A percentile compares a stretch with the other conserved stretches of the same genome.
Evolutionary conservation across 495 filamentous ascomycete species (phyloP).

Genomic region (Hamigera avellanea): DNA sequence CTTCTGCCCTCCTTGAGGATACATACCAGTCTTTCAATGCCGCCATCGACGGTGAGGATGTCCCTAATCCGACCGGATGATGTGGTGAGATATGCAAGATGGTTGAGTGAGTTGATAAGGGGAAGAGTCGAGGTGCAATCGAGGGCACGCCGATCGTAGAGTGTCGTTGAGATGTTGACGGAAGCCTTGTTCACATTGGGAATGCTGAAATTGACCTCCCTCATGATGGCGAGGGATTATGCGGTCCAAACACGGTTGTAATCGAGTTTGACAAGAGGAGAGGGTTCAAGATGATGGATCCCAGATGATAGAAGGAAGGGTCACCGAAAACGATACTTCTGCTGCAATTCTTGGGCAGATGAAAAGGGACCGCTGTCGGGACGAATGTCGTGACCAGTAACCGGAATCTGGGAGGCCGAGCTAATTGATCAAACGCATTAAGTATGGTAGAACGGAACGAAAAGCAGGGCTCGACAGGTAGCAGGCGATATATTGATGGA

Average conservation of each 20-base stretch:
- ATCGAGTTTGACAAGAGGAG: too few relatives aligned
- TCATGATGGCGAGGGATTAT: slow-evolving; percentile 61
- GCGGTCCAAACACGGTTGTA: too few relatives aligned
- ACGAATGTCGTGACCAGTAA: too few relatives aligned
- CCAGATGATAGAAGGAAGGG: slow-evolving; percentile 2
- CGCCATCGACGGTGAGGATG: slow-evolving; percentile 96
- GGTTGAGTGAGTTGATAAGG: slow-evolving; percentile 95
- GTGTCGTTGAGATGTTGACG: slow-evolving; percentile 94
- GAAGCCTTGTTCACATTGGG: slow-evolving; percentile 99
- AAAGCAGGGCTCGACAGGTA: too few relatives aligned
- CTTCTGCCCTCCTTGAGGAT: slow-evolving; percentile 94
- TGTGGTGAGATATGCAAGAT: slow-evolving; percentile 94
- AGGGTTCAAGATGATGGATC: too few relatives aligned
- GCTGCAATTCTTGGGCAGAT: too few relatives aligned
- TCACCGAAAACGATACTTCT: slow-evolving; percentile 1
- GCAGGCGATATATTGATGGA: too few relatives aligned
- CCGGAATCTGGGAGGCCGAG: too few relatives aligned
- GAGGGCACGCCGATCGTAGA: slow-evolving; percentile 93
- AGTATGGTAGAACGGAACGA: too few relatives aligned
- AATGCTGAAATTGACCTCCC: slow-evolving; percentile 99
- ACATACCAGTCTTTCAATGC: slow-evolving; percentile 89
- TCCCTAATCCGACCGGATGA: slow-evolving; percentile 97
- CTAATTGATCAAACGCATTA: too few relatives aligned
- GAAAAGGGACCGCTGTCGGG: too few relatives aligned
- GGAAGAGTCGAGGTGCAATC: slow-evolving; percentile 97